Evolutionary conservation across 2,329 filamentous ascomycete genomes (phyloP).

Genomic region (Erysiphe pulchra): DNA sequence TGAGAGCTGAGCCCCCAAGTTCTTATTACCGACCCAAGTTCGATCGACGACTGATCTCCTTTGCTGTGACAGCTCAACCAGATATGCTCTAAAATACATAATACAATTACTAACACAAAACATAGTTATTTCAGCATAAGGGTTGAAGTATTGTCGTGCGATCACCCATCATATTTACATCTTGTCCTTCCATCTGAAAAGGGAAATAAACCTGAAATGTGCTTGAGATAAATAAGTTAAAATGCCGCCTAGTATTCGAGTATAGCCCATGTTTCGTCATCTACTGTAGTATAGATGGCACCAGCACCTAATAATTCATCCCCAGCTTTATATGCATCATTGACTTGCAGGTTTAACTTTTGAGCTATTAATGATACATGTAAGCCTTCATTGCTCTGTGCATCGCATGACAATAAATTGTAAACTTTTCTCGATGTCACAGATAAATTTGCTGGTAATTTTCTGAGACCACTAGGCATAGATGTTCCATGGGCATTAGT

Average conservation of each 20-base stretch:
- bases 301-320: constrained; percentile 56
- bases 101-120: no score
- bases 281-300: constrained; percentile 69
- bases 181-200: no score
- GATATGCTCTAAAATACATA: no score
- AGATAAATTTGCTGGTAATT: constrained; percentile 19
- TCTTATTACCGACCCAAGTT: no score
- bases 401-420: constrained; percentile 36
- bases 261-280: constrained; percentile 79
- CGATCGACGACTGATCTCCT: no score
- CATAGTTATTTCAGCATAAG: no score
- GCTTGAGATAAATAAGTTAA: no score
- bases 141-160: no score
- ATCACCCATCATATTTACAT: no score
- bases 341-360: constrained; percentile 34
- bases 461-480: constrained; percentile 6
- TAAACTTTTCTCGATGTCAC: constrained; percentile 42
- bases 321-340: constrained; percentile 49
- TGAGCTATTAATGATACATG: constrained; percentile 55
- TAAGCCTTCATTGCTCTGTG: constrained; percentile 58
- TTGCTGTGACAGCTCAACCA: no score
- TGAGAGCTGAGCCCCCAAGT: no score
- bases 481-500: constrained; percentile 10
- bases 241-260: constrained; percentile 30
- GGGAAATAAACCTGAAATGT: no score